Evolutionary conservation across 768 basidiomycete species (phyloP), one percentile per base, ranked within the genome.

Genomic region (Lactarius indigo): DNA sequence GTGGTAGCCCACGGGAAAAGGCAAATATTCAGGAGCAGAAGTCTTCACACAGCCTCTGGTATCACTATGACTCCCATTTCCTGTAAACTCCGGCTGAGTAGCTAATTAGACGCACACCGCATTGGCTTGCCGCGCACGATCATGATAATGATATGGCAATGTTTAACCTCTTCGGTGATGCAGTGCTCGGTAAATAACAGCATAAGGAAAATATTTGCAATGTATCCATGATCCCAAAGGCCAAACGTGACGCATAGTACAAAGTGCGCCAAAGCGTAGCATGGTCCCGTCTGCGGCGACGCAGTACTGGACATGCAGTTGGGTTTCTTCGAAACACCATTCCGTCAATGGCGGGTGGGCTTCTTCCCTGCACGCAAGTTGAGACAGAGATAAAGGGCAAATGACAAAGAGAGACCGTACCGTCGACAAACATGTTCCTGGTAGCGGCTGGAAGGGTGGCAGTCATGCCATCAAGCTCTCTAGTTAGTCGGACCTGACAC

Each of bases 401-500:
- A 63, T 33, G 18, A 12, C 1, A 42, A 57, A 60, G 42, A 31
- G n/a, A 39, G 12, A 57, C 71, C 74, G 62, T 73, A 91, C 92
- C 96, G 75, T 97, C 95, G 30, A 96, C 93, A 75, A 94, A 96
- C 94, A 99, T 94, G 79, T 98, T 98, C 75, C 96, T 79, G 39
- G 96, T 98, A 18, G 96, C 96, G 26, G 90, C 82, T 1, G 96
- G 96, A 26, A 99, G 79, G 13, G 82, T 90, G n/a, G 88, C 90
- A 0, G 84, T 85, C 75, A 96, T 87, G 28, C 92, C 95, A 73
- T 97, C 90, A 71, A 98, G 76, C 58, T 91, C 91, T 64, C 81
- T 86, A 12, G 89, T 92, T 33, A 99, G 76, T 61, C 87, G 76
- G 75, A 91, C 88, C 74, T 91, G 90, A 73, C 90, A 91, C 0